Percentiles rank a stretch among this genome's conserved stretches.
Evolutionary conservation across 768 basidiomycete species (phyloP).

Genomic region (Ramaria sp.): DNA sequence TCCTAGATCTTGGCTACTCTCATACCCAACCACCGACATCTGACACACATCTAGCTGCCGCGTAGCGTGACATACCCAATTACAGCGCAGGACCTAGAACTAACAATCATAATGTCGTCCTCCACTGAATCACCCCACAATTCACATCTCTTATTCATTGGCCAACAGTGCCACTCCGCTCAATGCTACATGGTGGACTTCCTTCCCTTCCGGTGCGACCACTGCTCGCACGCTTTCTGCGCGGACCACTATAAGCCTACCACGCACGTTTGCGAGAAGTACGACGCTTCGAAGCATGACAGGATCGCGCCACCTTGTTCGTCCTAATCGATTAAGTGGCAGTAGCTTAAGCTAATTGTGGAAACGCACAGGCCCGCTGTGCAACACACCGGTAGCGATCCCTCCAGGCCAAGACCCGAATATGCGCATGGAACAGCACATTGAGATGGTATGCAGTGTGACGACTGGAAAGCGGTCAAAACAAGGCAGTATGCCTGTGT

Average conservation of each 20-base stretch:
- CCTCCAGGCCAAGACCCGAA: conserved; percentile 76
- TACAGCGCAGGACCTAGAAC: neutral
- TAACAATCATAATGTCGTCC: neutral
- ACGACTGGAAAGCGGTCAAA: conserved; percentile 52
- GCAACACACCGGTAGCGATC: conserved; percentile 64
- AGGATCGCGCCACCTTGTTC: conserved; percentile 71
- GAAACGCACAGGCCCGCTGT: conserved; percentile 51
- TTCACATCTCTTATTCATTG: conserved; percentile 48
- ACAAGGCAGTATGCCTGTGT: conserved; percentile 43
- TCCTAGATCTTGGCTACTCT: too few relatives aligned
- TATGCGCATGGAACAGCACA: conserved; percentile 67
- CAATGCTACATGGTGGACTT: conserved; percentile 72
- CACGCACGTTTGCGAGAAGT: conserved; percentile 56
- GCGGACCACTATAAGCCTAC: conserved; percentile 68
- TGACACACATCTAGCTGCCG: too few relatives aligned
- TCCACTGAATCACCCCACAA: conserved; percentile 6
- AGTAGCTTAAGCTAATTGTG: neutral
- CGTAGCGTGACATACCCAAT: conserved; percentile 10
- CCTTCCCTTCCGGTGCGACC: conserved; percentile 78
- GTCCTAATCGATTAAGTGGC: neutral
- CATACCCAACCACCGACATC: neutral
- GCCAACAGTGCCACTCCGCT: conserved; percentile 58
- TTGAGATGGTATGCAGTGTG: conserved; percentile 53
- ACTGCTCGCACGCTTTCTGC: conserved; percentile 63
- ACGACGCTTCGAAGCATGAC: conserved; percentile 60